Evolutionary conservation across 805 yeast species (phyloP).

Genomic region (Dipodascus albidus): DNA sequence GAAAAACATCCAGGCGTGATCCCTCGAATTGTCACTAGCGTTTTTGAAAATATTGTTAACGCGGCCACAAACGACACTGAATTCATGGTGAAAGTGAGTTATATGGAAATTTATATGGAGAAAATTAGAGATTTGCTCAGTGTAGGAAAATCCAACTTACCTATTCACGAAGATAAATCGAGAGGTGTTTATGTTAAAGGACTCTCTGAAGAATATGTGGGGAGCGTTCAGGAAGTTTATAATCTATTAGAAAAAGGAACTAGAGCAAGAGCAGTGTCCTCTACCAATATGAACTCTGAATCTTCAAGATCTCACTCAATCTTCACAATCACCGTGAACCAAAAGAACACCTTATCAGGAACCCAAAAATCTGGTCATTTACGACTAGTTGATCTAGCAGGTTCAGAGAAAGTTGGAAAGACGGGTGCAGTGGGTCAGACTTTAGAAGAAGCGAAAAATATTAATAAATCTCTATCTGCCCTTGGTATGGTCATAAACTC

Average conservation of each 20-base stretch:
- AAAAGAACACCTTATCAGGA: constrained; percentile 16
- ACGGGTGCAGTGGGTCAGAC: constrained; percentile 34
- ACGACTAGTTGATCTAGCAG: constrained; percentile 59
- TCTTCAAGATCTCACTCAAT: constrained; percentile 68
- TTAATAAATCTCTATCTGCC: constrained; percentile 57
- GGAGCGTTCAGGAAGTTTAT: constrained; percentile 33
- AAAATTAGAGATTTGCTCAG: constrained; percentile 45
- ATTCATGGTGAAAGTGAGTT: constrained; percentile 39
- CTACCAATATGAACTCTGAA: constrained; percentile 49
- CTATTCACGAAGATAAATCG: constrained; percentile 49
- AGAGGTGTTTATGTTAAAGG: constrained; percentile 58
- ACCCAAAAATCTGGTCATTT: constrained; percentile 40
- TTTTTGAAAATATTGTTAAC: constrained; percentile 44
- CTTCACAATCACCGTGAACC: constrained; percentile 38
- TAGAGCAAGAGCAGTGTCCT: constrained; percentile 43
- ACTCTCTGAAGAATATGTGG: constrained; percentile 35
- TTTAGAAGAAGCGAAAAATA: constrained; percentile 45
- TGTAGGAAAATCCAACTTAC: constrained; percentile 13
- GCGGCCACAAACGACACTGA: constrained; percentile 37
- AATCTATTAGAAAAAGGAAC: constrained; percentile 37
- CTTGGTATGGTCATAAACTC: constrained; percentile 47
- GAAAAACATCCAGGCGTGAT: constrained; percentile 51
- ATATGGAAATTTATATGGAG: constrained; percentile 59
- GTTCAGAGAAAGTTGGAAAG: constrained; percentile 50
- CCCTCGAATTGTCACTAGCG: constrained; percentile 56